Percentiles rank a stretch among this genome's conserved stretches.
Evolutionary conservation across 2,329 filamentous ascomycete genomes (phyloP).

Genomic region (Cladobotryum protrusum): DNA sequence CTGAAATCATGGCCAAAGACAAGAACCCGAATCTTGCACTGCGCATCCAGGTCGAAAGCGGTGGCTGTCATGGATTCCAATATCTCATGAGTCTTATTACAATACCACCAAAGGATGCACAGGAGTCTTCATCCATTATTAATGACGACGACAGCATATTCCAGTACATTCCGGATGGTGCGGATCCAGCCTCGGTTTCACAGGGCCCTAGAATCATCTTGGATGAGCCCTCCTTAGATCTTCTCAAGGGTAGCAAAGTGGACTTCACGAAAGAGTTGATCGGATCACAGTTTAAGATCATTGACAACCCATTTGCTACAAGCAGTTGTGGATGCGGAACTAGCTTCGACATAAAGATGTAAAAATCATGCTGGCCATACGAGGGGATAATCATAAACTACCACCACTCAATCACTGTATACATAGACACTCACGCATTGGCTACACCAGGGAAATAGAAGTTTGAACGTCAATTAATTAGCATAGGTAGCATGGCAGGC

Average conservation of each 20-base stretch:
- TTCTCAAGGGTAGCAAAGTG: conserved; percentile 88
- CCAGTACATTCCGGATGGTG: conserved; percentile 54
- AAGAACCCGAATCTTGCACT: conserved; percentile 74
- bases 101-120: conserved; percentile 38
- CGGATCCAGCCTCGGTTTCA: conserved; percentile 20
- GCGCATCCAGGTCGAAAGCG: conserved; percentile 87
- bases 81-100: conserved; percentile 86
- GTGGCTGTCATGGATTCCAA: conserved; percentile 96
- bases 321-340: conserved; percentile 97
- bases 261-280: conserved; percentile 97
- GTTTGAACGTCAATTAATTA: background rate
- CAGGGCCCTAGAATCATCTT: conserved; percentile 70
- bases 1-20: conserved; percentile 67
- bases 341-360: conserved; percentile 87
- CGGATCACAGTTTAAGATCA: conserved; percentile 83
- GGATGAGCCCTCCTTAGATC: conserved; percentile 77
- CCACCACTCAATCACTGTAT: background rate
- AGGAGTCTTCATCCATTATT: conserved; percentile 30
- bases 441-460: background rate
- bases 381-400: background rate
- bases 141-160: conserved; percentile 85
- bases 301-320: conserved; percentile 83
- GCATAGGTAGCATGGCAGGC: background rate
- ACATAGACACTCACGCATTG: no score
- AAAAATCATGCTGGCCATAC: background rate